Conservation (phyloP, 2,329 filamentous ascomycete species). For the Paecilomyces dactylethromorphus region DNA sequence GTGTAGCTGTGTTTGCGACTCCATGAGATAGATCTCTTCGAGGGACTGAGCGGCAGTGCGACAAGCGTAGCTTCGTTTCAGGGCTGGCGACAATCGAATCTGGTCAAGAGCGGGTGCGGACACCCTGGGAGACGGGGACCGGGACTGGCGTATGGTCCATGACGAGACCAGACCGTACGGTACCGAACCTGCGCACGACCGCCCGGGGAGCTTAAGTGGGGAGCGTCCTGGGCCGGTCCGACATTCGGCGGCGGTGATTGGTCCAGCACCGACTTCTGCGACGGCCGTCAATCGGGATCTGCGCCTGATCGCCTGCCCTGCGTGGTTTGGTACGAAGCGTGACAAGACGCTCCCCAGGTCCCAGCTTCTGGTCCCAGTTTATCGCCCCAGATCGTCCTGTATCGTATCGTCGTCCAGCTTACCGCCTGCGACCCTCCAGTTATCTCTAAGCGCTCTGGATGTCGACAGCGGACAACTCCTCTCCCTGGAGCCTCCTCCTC, state of each 20-base stretch:
- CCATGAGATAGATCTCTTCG: background rate
- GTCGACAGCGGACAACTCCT: background rate
- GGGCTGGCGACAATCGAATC: background rate
- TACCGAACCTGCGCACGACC: background rate
- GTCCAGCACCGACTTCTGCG: background rate
- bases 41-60: background rate
- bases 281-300: background rate
- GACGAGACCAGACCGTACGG: background rate
- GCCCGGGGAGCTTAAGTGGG: background rate
- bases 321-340: background rate
- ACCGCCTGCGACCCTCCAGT: background rate
- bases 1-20: background rate
- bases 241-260: background rate
- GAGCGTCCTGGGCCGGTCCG: background rate
- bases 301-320: constrained; percentile 1
- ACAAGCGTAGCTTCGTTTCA: background rate
- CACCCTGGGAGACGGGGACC: background rate
- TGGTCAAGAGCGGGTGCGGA: background rate
- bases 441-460: background rate
- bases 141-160: background rate
- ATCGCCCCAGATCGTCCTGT: background rate
- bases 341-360: background rate
- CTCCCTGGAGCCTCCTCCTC: background rate
- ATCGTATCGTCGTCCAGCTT: background rate
- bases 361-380: background rate